Evolutionary conservation across 106 monocot genomes (phyloP).

Genomic region (Platanthera zijinensis): DNA sequence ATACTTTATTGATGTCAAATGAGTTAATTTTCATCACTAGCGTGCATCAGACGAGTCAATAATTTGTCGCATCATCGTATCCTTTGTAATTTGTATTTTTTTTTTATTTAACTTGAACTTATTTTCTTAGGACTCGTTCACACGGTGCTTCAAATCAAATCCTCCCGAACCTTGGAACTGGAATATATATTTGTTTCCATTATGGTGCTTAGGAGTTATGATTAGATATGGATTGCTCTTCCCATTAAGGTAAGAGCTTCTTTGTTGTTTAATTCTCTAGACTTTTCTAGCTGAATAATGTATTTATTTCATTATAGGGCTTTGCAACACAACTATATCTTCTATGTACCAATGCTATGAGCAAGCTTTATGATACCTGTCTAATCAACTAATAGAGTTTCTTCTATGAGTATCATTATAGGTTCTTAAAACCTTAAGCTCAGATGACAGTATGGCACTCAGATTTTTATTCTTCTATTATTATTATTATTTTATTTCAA

Average conservation of each 20-base stretch:
- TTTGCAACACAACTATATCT: neutral
- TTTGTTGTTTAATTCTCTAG: neutral
- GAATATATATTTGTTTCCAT: constrained; percentile 91
- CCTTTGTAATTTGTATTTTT: neutral
- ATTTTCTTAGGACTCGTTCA: constrained; percentile 77
- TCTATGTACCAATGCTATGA: neutral
- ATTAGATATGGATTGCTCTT: constrained; percentile 89
- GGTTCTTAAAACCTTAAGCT: too few relatives aligned
- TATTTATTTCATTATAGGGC: neutral
- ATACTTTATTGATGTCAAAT: neutral
- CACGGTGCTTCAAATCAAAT: constrained; percentile 95
- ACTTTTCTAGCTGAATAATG: neutral
- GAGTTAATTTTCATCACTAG: neutral
- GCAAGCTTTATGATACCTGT: neutral
- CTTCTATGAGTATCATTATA: neutral
- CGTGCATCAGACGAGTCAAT: neutral
- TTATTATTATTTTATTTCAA: neutral
- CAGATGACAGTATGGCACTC: neutral
- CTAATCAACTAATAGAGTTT: neutral
- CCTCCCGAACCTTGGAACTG: constrained; percentile 95
- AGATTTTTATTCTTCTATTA: neutral
- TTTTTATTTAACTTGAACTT: neutral
- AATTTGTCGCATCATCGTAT: neutral
- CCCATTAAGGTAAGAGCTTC: constrained; percentile 49
- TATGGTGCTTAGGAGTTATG: constrained; percentile 88